phyloP scores from a whole-genome alignment of 768 basidiomycete species.

The Amanita muscaria region DNA sequence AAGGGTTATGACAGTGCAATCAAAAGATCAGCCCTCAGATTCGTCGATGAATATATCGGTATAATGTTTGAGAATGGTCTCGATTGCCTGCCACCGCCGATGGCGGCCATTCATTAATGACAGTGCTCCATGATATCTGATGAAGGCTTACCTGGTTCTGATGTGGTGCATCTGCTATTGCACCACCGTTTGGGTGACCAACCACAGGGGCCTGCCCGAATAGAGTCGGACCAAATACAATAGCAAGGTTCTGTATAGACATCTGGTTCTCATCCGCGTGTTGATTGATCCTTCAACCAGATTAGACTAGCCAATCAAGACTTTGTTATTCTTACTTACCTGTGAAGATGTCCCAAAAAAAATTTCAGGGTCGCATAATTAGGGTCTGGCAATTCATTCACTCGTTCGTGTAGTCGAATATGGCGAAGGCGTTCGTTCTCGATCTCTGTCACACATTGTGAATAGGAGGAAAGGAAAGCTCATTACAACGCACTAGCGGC shows the following conservation, averaged over 20 bases:
- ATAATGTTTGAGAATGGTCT: conserved; percentile 92
- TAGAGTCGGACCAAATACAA: conserved; percentile 97
- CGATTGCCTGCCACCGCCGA: conserved; percentile 58
- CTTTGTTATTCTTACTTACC: conserved; percentile 55
- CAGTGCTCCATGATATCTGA: background rate
- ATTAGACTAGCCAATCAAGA: background rate
- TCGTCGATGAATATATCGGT: conserved; percentile 96
- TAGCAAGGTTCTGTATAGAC: conserved; percentile 87
- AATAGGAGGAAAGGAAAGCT: no score
- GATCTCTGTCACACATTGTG: conserved; percentile 56
- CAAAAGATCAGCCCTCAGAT: conserved; percentile 34
- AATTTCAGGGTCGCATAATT: conserved; percentile 97
- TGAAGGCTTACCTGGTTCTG: conserved; percentile 55
- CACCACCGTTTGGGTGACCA: conserved; percentile 39
- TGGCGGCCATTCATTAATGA: conserved; percentile 11
- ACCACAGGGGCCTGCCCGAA: conserved; percentile 64
- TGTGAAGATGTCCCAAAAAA: conserved; percentile 89
- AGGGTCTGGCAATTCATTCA: conserved; percentile 97
- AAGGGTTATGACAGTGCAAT: background rate
- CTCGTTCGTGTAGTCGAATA: conserved; percentile 92
- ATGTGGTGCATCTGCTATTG: conserved; percentile 58
- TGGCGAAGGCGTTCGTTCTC: conserved; percentile 94
- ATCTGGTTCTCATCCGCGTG: conserved; percentile 79
- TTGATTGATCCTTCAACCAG: conserved; percentile 52
- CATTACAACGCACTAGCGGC: conserved; percentile 87